These are phyloP conservation scores for Saccharomycopsis crataegensis DNA, from an alignment of 1,139 yeast genomes.

Conservation along the genomic window DNA sequence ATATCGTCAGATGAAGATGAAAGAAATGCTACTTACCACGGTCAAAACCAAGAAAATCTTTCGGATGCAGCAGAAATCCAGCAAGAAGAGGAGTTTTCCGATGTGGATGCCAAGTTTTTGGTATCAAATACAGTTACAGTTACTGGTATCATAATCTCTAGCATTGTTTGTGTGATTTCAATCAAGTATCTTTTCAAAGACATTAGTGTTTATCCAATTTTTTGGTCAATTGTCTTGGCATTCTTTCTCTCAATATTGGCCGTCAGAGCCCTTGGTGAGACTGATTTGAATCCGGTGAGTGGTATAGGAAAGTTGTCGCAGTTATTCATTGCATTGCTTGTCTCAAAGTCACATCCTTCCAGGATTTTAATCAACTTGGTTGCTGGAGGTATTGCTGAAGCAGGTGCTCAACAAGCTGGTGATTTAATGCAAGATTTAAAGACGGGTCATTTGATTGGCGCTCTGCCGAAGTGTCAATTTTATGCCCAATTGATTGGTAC, in stretches of 20 bases:
- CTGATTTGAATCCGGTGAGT: conserved; percentile 93
- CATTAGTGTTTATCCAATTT: conserved; percentile 64
- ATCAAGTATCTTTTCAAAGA: conserved; percentile 56
- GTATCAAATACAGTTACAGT: conserved; percentile 45
- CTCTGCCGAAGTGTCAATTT: conserved; percentile 89
- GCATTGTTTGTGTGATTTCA: conserved; percentile 57
- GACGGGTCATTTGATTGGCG: conserved; percentile 88
- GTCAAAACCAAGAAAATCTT: neutral
- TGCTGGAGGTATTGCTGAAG: conserved; percentile 97
- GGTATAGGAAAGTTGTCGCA: conserved; percentile 95
- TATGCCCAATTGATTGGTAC: conserved; percentile 87
- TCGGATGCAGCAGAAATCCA: neutral
- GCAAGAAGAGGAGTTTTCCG: conserved; percentile 23
- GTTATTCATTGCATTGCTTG: conserved; percentile 70
- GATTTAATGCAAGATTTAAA: conserved; percentile 96
- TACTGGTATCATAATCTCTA: conserved; percentile 57
- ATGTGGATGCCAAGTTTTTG: conserved; percentile 41
- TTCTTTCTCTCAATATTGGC: conserved; percentile 76
- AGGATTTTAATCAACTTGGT: conserved; percentile 76
- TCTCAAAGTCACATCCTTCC: conserved; percentile 74
- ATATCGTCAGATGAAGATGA: conserved; percentile 8
- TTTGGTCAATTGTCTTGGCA: conserved; percentile 67
- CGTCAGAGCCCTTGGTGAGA: conserved; percentile 91
- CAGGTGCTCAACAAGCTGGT: conserved; percentile 99
- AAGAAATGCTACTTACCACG: neutral